These are phyloP conservation scores for Phytopythium ostracodes DNA, from an alignment of 352 stramenopile genomes.

Conservation along the genomic window DNA sequence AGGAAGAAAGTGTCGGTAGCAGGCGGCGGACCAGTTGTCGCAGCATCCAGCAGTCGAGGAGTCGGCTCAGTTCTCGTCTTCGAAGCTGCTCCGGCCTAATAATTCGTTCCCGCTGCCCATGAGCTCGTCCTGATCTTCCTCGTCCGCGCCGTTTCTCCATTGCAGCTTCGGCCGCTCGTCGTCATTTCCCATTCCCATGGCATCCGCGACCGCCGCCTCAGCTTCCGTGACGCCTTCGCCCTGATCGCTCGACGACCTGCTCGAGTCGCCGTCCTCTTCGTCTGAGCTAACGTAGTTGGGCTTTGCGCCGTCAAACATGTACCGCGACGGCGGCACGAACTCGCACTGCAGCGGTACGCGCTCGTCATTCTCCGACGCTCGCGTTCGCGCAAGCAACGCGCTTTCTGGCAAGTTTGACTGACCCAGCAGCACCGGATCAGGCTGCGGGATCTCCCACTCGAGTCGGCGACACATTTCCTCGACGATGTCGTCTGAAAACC, in stretches of 20 bases:
- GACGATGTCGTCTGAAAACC: slow-evolving; percentile 84
- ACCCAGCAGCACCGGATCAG: slow-evolving; percentile 56
- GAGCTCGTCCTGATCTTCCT: slow-evolving; percentile 59
- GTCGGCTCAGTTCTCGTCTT: slow-evolving; percentile 39
- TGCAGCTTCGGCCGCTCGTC: slow-evolving; percentile 15
- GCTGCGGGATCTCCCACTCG: slow-evolving; percentile 72
- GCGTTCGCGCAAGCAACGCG: neutral
- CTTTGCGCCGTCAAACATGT: slow-evolving; percentile 74
- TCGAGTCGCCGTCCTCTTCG: slow-evolving; percentile 42
- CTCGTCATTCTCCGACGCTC: slow-evolving; percentile 5
- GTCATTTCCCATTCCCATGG: slow-evolving; percentile 31
- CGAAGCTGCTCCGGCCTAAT: slow-evolving; percentile 53
- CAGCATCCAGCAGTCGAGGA: neutral
- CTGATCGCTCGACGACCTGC: slow-evolving; percentile 49
- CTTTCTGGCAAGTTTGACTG: slow-evolving; percentile 50
- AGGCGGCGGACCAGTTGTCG: neutral
- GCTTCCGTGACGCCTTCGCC: slow-evolving; percentile 34
- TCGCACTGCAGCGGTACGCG: slow-evolving; percentile 47
- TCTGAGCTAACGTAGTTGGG: slow-evolving; percentile 57
- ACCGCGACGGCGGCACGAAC: slow-evolving; percentile 61
- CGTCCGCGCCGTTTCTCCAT: slow-evolving; percentile 11
- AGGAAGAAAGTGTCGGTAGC: neutral
- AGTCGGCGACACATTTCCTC: slow-evolving; percentile 74
- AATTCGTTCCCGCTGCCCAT: slow-evolving; percentile 78
- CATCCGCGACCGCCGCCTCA: slow-evolving; percentile 21